phyloP scores from a whole-genome alignment of 805 yeast species.

The Hanseniaspora mollemarum region DNA sequence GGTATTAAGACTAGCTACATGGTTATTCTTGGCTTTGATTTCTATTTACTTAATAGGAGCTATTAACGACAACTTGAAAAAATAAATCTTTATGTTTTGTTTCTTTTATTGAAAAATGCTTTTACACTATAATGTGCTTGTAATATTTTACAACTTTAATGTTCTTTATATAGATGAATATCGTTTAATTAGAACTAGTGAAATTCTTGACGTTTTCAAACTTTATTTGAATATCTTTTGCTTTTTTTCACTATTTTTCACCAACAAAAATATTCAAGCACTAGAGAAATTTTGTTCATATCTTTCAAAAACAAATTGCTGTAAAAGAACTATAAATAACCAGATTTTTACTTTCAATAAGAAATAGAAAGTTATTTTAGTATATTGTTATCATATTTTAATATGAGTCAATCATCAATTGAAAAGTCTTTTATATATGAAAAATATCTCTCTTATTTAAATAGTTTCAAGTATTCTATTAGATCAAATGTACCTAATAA shows the following conservation, averaged over 20 bases:
- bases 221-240: too few relatives aligned
- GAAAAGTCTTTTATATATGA: neutral
- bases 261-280: too few relatives aligned
- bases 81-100: neutral
- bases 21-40: constrained; percentile 7
- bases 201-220: too few relatives aligned
- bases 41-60: constrained; percentile 10
- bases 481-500: neutral
- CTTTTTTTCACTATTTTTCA: too few relatives aligned
- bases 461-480: neutral
- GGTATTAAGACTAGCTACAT: constrained; percentile 9
- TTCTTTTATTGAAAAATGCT: neutral
- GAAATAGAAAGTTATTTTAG: too few relatives aligned
- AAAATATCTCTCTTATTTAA: neutral
- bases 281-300: too few relatives aligned
- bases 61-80: constrained; percentile 9
- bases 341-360: too few relatives aligned
- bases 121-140: neutral
- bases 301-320: neutral
- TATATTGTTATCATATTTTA: too few relatives aligned
- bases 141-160: neutral
- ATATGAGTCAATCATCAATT: neutral
- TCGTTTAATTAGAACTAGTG: too few relatives aligned
- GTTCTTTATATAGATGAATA: neutral
- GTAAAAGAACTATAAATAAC: neutral